Evolutionary conservation across 768 basidiomycete species (phyloP).

Genomic region (Tubosaeta brunneosetosa): DNA sequence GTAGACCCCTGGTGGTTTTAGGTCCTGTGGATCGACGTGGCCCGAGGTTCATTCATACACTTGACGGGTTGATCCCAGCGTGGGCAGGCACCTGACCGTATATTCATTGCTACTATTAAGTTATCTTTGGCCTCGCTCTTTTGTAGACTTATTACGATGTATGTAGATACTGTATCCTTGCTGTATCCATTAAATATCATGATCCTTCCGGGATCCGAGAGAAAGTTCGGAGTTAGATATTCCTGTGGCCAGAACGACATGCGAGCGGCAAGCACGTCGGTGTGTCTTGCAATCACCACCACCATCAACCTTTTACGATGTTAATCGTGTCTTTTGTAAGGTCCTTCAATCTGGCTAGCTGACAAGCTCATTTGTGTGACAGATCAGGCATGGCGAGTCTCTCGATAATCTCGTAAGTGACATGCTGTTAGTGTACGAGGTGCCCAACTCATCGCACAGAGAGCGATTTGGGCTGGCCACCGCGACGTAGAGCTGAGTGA

Average conservation of each 20-base stretch:
- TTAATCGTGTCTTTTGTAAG: conserved; percentile 26
- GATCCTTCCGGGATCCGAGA: too few species aligned
- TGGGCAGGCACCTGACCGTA: conserved; percentile 7
- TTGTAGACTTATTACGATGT: background rate
- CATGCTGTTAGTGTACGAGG: background rate
- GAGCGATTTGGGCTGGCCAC: conserved; percentile 68
- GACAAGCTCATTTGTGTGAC: background rate
- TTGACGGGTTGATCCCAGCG: background rate
- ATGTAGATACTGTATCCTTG: background rate
- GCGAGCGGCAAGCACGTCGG: background rate
- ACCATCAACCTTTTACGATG: conserved; percentile 8
- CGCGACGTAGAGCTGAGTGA: conserved; percentile 68
- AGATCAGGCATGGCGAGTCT: conserved; percentile 79
- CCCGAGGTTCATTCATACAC: background rate
- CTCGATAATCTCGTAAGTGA: conserved; percentile 63
- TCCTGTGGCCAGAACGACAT: background rate
- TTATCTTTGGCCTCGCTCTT: conserved; percentile 5
- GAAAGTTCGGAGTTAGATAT: too few species aligned
- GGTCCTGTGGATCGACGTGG: conserved; percentile 3
- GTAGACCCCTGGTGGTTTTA: background rate
- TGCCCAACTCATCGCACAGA: conserved; percentile 26
- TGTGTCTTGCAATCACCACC: background rate
- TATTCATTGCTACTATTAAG: too few species aligned
- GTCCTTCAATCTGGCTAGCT: background rate
- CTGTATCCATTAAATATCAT: background rate